Evolutionary conservation across 495 filamentous ascomycete genomes (phyloP), one percentile per base, ranked within the genome.

Genomic region (Penicillium daleae): DNA sequence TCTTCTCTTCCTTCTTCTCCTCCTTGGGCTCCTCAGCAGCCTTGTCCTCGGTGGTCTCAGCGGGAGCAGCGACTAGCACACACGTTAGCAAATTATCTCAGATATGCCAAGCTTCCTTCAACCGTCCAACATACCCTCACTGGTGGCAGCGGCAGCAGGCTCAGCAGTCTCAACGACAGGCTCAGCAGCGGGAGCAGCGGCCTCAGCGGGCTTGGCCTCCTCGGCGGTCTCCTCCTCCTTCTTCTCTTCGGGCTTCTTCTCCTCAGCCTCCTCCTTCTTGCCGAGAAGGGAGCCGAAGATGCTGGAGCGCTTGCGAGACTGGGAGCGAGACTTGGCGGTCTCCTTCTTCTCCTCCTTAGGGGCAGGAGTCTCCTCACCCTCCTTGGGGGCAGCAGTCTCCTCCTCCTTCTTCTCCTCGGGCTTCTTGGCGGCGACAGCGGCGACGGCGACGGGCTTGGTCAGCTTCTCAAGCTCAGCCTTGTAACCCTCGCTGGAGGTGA

Each of bases 221-320:
- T 75, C 78, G 17, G 69, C 56, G 67, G 80, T 77, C 49, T 75
- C 74, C 54, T 80, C 65, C 73, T n/a, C n/a, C n/a, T 82, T 80
- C 40, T 72, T 68, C 55, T 73, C 78, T 64, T 82, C 84, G 29
- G 71, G 63, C 73, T 82, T 80, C 40, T 72, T 68, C 55, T 74
- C 78, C 65, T 82, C 84, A 54, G 82, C 71, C 72, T 88, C 86
- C 57, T 92, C 88, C 78, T 89, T 90, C 86, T 92, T 93, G 70
- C 86, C 85, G 3, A 91, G 80, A 49, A 93, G 80, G 60, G 73
- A 78, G 64, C 89, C 90, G 76, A 98, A 96, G 79, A 96, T 87
- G 70, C 91, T 93, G 44, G 79, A 71, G 61, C 92, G 89, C 89
- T 97, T 97, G 74, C 90, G 89, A 71, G 91, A 96, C 60, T 91